Conservation (phyloP, 139 green algal genomes). For the Coelastrella sp. region DNA sequence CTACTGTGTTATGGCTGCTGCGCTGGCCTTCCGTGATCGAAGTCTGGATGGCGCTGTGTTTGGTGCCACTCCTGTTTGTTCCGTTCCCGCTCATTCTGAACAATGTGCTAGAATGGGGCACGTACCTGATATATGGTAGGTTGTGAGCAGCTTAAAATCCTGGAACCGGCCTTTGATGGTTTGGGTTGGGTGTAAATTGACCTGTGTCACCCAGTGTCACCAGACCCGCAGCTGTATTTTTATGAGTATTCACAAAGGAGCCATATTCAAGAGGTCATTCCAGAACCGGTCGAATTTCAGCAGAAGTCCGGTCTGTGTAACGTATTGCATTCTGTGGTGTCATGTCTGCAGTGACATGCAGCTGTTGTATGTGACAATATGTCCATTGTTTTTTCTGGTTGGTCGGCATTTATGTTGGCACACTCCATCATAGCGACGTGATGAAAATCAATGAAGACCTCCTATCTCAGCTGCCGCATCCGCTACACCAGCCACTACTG, state of each 20-base stretch:
- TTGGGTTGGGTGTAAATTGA: background rate
- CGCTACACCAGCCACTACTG: background rate
- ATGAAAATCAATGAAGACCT: background rate
- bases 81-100: background rate
- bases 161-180: background rate
- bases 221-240: background rate
- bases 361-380: background rate
- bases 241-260: background rate
- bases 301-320: background rate
- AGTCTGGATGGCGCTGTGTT: background rate
- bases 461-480: background rate
- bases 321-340: background rate
- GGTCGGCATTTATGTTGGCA: no score
- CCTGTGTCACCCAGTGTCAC: background rate
- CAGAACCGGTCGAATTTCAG: background rate
- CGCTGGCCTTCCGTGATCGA: slow-evolving; percentile 1
- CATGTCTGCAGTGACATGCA: no score
- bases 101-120: background rate
- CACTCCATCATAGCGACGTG: no score
- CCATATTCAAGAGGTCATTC: background rate
- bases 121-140: background rate
- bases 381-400: no score
- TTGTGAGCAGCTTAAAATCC: background rate
- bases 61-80: background rate
- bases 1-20: background rate